Evolutionary conservation across 2,329 filamentous ascomycete species (phyloP), one percentile per base, ranked within the genome.

Genomic region (Arthrinium phaeospermum): DNA sequence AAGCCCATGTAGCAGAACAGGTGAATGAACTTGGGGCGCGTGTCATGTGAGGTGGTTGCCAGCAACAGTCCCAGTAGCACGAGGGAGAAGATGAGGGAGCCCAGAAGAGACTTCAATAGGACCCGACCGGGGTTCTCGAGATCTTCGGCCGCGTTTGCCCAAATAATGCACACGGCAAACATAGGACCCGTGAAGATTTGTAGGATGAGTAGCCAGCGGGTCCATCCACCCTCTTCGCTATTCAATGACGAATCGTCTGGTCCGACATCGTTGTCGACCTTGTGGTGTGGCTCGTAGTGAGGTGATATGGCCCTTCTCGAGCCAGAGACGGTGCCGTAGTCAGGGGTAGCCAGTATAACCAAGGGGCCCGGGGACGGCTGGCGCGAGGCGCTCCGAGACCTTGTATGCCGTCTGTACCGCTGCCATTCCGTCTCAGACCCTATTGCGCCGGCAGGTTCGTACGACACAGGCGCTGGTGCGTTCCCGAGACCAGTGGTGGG

Each of bases 1-100:
- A 99, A 99, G 8, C 97, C 96, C 47, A 97, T 85, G 78, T 98
- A 94, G 79, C 95, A 97, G 67, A 98, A 87, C 34, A 96, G 79
- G 68, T 92, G 92, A 73, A 95, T 92, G 81, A 94, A 94, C 74
- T 88, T 90, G 0, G 94, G 93, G 44, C 92, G 91, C 46, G 87
- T 88, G 69, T 90, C 86, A 10, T 92, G 87, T 0, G 88, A 89
- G 0, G 95, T 97, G 27, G 91, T 91, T 4, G 90, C 73, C 3
- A 97, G 83, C 16, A 98, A 84, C 3, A 92, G 79, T 0, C 84
- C 87, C 61, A 98, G 86, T 61, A 93, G 84, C 30, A 92, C 79
- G 1, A 94, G 82, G 0, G 95, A 98, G 30, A 83, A 85, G 3
- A 95, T 79, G 0, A 98, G 87, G 22, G 93, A 91, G 74, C 88